A percentile compares a stretch with the other conserved stretches of the same genome.
Evolutionary conservation across 768 basidiomycete genomes (phyloP).

Genomic region (Cyclocybe cylindracea): DNA sequence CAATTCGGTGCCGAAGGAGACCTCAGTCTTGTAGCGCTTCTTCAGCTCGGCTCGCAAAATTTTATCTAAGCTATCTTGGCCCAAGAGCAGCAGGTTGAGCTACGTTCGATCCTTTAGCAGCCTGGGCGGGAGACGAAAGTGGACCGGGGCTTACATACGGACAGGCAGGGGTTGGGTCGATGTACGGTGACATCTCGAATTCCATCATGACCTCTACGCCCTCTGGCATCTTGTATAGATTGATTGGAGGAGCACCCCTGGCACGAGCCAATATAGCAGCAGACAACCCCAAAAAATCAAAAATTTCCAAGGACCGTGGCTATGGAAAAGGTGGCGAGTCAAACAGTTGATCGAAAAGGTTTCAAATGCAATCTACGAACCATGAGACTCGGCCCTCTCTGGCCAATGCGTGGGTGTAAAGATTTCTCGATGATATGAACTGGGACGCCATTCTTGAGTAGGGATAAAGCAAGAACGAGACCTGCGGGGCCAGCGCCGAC

Average conservation of each 20-base stretch:
- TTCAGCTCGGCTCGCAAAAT: constrained; percentile 34
- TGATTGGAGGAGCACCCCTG: constrained; percentile 19
- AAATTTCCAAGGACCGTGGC: too few species aligned
- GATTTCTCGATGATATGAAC: constrained; percentile 53
- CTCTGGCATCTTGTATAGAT: constrained; percentile 33
- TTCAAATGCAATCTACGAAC: too few species aligned
- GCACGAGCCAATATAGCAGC: constrained; percentile 6
- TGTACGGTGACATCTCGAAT: constrained; percentile 24
- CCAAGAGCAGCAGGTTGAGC: constrained; percentile 14
- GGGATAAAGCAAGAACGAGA: constrained; percentile 38
- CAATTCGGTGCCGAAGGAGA: constrained; percentile 47
- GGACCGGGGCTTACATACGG: constrained; percentile 24
- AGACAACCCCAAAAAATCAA: too few species aligned
- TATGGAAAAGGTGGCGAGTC: too few species aligned
- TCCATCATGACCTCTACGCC: constrained; percentile 25
- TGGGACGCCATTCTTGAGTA: constrained; percentile 43
- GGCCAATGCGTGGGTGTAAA: constrained; percentile 21
- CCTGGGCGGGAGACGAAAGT: too few species aligned
- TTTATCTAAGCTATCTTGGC: constrained; percentile 34
- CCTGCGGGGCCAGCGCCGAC: constrained; percentile 48
- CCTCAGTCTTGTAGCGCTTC: constrained; percentile 24
- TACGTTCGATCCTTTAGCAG: background rate
- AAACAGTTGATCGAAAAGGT: too few species aligned
- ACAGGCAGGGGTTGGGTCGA: constrained; percentile 28
- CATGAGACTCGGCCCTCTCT: constrained; percentile 23